phyloP scores from a whole-genome alignment of 2,329 filamentous ascomycete genomes.

The Emericellopsis cladophorae region DNA sequence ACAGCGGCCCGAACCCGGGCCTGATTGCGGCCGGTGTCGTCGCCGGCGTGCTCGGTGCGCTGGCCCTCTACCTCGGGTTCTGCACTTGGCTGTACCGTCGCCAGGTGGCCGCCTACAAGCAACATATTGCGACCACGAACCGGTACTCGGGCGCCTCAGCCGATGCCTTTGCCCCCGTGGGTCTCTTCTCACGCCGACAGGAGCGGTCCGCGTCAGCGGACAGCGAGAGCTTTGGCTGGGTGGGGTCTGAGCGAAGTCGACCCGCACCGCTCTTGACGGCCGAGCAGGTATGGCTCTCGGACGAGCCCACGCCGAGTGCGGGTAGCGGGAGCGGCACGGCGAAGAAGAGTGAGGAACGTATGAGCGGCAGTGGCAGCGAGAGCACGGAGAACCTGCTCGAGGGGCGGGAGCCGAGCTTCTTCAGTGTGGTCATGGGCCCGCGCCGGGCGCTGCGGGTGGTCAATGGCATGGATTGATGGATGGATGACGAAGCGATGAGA shows the following conservation, averaged over 20 bases:
- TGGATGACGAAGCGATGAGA: not conserved
- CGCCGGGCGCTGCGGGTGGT: slow-evolving; percentile 57
- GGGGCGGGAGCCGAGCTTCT: slow-evolving; percentile 57
- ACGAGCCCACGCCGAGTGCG: slow-evolving; percentile 9
- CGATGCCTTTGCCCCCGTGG: slow-evolving; percentile 16
- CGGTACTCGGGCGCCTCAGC: slow-evolving; percentile 33
- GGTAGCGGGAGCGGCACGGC: slow-evolving; percentile 9
- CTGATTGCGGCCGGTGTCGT: slow-evolving; percentile 39
- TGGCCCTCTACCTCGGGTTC: slow-evolving; percentile 55
- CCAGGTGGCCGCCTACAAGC: slow-evolving; percentile 56
- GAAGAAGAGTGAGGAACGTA: slow-evolving; percentile 8
- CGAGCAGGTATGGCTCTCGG: slow-evolving; percentile 16
- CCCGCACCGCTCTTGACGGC: slow-evolving; percentile 4
- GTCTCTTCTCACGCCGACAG: slow-evolving; percentile 9
- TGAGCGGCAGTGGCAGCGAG: slow-evolving; percentile 7
- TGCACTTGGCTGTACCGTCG: slow-evolving; percentile 63
- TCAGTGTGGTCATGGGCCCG: slow-evolving; percentile 56
- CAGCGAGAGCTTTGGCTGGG: slow-evolving; percentile 16
- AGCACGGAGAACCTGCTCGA: slow-evolving; percentile 29
- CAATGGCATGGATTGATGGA: slow-evolving; percentile 29
- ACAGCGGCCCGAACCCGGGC: slow-evolving; percentile 10
- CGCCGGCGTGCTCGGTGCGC: slow-evolving; percentile 50
- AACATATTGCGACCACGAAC: slow-evolving; percentile 54
- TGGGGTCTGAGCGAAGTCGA: slow-evolving; percentile 11
- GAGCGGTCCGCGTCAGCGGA: slow-evolving; percentile 3